Evolutionary conservation across 1,284 basidiomycete genomes (phyloP), one percentile per base, ranked within the genome.

Genomic region (Fomitopsis palustris): DNA sequence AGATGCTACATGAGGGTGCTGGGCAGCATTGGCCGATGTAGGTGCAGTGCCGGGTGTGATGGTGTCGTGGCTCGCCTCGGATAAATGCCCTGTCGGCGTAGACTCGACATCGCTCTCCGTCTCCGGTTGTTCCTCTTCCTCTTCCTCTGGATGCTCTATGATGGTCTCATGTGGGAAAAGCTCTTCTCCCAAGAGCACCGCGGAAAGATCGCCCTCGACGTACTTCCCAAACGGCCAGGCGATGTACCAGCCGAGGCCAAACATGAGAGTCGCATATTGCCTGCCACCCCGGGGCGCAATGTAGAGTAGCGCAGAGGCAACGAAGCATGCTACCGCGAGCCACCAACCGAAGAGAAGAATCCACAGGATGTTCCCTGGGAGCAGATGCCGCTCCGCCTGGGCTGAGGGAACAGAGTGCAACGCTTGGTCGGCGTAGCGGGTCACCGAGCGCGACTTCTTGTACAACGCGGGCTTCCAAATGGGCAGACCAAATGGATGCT

Each of bases 381-480:
- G 82, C 6, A 97, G 79, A 73, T 97, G 95, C 21, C 93, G 85
- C 69, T 96, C 94, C 1, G 92, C 93, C 60, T 94, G 90, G 0
- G 95, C 92, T 19, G 94, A 96, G 1, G 97, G 97, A 41, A 92
- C 84, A 17, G 90, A 87, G 72, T 99, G 97, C 2, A 99, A 83
- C 0, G 93, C 97, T 57, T 90, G 87, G 74, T 99, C 97, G 42
- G 97, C 97, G 74, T 95, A 90, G 58, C 96, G 91, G 45, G 96
- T 98, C 65, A 99, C 93, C 1, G 96, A 95, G 52, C 97, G 90
- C 29, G 92, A 93, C 74, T 99, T 99, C 77, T 97, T 96, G 86
- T 99, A 99, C 56, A 99, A 76, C 0, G 97, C 97, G 14, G 97
- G 97, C 75, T 99, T 99, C 97, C 97, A 99, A 71, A 99, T 98